phyloP scores from a whole-genome alignment of 2,329 filamentous ascomycete species.

The Truncatella angustata region DNA sequence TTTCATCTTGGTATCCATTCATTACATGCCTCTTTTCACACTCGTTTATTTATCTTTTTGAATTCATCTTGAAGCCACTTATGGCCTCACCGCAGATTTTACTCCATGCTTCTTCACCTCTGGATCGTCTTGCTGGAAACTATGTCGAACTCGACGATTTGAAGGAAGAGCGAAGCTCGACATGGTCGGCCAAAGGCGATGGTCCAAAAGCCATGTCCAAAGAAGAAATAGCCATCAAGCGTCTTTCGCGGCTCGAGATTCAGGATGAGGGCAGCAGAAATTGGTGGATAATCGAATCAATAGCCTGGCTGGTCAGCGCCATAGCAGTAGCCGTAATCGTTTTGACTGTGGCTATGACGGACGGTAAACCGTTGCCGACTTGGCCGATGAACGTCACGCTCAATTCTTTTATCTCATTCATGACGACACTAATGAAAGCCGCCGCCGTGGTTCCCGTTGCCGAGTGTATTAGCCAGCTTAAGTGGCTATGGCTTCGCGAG shows the following conservation, averaged over 20 bases:
- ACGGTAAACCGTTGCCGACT: conserved; percentile 10
- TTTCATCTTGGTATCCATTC: no score
- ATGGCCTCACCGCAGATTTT: neutral
- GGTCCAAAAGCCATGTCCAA: neutral
- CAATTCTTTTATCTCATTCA: conserved; percentile 17
- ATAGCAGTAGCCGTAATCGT: conserved; percentile 12
- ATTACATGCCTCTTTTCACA: no score
- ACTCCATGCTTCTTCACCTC: neutral
- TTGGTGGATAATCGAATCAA: conserved; percentile 12
- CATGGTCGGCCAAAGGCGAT: conserved; percentile 1
- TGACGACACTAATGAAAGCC: conserved; percentile 15
- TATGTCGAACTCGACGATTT: conserved; percentile 11
- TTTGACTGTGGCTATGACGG: conserved; percentile 10
- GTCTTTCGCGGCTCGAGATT: conserved; percentile 1
- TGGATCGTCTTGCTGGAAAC: conserved; percentile 2
- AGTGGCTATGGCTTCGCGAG: conserved; percentile 15
- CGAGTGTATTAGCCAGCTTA: conserved; percentile 16
- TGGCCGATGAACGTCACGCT: conserved; percentile 16
- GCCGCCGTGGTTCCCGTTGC: conserved; percentile 13
- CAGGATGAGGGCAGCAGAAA: neutral
- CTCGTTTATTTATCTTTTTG: conserved; percentile 1
- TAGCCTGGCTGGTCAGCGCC: conserved; percentile 11
- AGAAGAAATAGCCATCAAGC: neutral
- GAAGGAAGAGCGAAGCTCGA: neutral
- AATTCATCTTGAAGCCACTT: neutral